Conservation (phyloP, 192 early-diverging fungal species). For the Coemansia sp. region DNA sequence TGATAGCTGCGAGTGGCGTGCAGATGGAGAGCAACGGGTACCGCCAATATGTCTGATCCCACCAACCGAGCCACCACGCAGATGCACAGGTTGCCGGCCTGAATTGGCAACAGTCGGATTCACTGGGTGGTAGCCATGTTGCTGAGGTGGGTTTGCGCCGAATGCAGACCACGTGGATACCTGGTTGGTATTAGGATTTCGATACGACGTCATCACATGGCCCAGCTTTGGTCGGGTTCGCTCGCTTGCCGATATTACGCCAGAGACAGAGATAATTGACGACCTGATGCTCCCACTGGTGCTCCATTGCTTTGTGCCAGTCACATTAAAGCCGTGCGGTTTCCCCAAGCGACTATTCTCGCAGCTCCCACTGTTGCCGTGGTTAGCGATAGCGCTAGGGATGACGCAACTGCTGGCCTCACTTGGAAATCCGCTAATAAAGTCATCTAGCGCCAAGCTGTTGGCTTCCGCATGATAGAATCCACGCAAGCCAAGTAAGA, state of each 20-base stretch:
- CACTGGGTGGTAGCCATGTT: neutral
- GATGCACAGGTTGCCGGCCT: neutral
- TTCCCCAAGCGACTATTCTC: neutral
- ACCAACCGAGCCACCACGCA: neutral
- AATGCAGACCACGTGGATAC: constrained; percentile 41
- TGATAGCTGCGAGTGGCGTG: constrained; percentile 36
- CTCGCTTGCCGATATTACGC: constrained; percentile 18
- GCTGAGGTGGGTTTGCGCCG: neutral
- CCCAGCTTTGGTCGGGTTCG: constrained; percentile 33
- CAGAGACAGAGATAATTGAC: constrained; percentile 28
- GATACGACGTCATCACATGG: constrained; percentile 39
- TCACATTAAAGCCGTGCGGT: neutral
- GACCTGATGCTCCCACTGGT: constrained; percentile 12
- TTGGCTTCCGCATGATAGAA: constrained; percentile 34
- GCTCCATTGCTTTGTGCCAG: neutral
- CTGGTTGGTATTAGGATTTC: constrained; percentile 27
- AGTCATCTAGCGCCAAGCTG: constrained; percentile 1
- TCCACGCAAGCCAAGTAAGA: constrained; percentile 26
- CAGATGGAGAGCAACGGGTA: neutral
- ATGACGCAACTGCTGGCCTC: constrained; percentile 17
- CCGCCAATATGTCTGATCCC: neutral
- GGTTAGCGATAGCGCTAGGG: constrained; percentile 21
- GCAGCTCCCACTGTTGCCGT: neutral
- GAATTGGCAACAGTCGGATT: no score
- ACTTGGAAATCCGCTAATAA: constrained; percentile 3